phyloP scores from a whole-genome alignment of 2,329 filamentous ascomycete species.

The Capronia americana region DNA sequence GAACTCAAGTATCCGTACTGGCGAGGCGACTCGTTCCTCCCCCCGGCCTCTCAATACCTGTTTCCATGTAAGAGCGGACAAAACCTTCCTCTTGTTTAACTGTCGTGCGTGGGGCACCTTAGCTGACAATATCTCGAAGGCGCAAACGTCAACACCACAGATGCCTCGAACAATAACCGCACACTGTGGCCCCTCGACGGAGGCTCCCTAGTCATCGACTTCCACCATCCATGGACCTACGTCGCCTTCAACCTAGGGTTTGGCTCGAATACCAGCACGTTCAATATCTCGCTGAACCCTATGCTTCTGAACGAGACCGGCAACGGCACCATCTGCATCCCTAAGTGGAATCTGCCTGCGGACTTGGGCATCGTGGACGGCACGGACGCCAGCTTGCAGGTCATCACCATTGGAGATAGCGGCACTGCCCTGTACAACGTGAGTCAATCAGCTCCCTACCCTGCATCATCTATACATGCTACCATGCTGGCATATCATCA shows the following conservation, averaged over 20 bases:
- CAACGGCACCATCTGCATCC: constrained; percentile 55
- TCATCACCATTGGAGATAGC: constrained; percentile 51
- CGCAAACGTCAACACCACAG: constrained; percentile 49
- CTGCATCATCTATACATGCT: neutral
- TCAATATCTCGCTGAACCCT: constrained; percentile 53
- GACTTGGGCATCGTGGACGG: constrained; percentile 45
- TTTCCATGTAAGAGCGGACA: constrained; percentile 47
- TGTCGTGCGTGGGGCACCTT: neutral
- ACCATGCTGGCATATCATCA: neutral
- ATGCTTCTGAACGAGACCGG: constrained; percentile 56
- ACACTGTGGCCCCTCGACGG: constrained; percentile 55
- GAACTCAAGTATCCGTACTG: constrained; percentile 44
- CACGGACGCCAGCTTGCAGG: constrained; percentile 52
- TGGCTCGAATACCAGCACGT: constrained; percentile 48
- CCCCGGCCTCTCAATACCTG: constrained; percentile 47
- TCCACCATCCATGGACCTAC: constrained; percentile 51
- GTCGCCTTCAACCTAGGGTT: constrained; percentile 57
- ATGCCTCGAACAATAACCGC: constrained; percentile 45
- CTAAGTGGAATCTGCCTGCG: constrained; percentile 45
- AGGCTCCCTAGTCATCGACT: constrained; percentile 51
- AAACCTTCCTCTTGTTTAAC: neutral
- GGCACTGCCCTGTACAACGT: constrained; percentile 57
- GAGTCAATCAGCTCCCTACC: constrained; percentile 33
- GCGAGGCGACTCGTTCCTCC: constrained; percentile 52
- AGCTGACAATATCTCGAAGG: constrained; percentile 37